phyloP scores from a whole-genome alignment of 495 filamentous ascomycete genomes.

The Rostrohypoxylon terebratum region DNA sequence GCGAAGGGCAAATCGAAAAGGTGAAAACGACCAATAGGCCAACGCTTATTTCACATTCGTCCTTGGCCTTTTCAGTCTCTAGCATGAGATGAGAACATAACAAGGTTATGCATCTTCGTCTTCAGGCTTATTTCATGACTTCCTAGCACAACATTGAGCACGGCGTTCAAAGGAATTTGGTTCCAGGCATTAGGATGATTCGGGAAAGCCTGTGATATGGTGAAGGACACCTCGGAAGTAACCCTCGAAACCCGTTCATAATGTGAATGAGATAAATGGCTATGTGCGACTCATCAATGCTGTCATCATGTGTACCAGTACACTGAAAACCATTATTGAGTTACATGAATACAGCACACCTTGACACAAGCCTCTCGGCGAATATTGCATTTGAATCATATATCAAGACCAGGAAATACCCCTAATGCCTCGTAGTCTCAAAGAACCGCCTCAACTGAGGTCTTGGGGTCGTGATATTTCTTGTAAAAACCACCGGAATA shows the following conservation, averaged over 20 bases:
- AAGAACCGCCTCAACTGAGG: too few species aligned
- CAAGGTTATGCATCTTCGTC: not conserved
- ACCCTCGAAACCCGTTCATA: not conserved
- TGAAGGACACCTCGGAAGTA: not conserved
- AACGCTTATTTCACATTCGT: not conserved
- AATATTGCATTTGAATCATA: not conserved
- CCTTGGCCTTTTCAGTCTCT: not conserved
- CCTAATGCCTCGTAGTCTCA: too few species aligned
- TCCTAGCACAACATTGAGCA: not conserved
- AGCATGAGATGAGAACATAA: not conserved
- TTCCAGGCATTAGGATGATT: not conserved
- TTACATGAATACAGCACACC: not conserved
- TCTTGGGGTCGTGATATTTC: too few species aligned
- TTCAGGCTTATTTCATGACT: not conserved
- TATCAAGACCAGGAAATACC: not conserved
- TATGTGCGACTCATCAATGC: not conserved
- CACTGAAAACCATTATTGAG: not conserved
- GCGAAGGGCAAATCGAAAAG: constrained; percentile 51
- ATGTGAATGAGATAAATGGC: not conserved
- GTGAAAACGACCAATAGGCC: constrained; percentile 27
- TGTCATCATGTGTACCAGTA: not conserved
- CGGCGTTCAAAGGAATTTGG: not conserved
- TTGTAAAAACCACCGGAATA: too few species aligned
- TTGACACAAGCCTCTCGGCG: not conserved
- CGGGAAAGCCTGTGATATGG: not conserved